Conservation (phyloP, 192 early-diverging fungal species). For the Coemansia sp. region DNA sequence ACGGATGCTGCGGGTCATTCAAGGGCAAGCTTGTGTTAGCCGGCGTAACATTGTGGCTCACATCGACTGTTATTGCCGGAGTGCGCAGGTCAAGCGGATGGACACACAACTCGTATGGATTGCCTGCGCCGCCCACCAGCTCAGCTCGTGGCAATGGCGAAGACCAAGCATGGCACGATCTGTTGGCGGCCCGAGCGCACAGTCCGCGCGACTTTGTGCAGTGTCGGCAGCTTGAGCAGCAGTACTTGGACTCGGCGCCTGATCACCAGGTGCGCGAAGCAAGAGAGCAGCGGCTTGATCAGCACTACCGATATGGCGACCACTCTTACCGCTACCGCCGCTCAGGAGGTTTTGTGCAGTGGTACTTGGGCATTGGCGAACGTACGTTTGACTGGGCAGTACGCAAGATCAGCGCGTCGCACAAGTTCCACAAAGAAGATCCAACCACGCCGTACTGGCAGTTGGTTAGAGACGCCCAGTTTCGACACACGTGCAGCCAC, state of each 20-base stretch:
- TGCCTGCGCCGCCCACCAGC: slow-evolving; percentile 4
- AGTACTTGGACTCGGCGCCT: slow-evolving; percentile 19
- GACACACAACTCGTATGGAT: slow-evolving; percentile 27
- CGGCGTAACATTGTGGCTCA: slow-evolving; percentile 40
- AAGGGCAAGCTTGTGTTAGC: slow-evolving; percentile 32
- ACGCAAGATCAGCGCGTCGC: slow-evolving; percentile 21
- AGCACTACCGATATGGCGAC: neutral
- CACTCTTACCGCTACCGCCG: neutral
- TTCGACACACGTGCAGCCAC: no score
- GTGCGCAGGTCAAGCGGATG: slow-evolving; percentile 32
- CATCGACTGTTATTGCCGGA: slow-evolving; percentile 37
- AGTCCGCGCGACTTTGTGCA: slow-evolving; percentile 2
- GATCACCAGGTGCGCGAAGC: slow-evolving; percentile 11
- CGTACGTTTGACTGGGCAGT: slow-evolving; percentile 47
- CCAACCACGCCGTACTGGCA: neutral
- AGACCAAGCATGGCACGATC: neutral
- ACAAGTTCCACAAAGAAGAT: slow-evolving; percentile 6
- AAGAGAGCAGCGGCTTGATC: slow-evolving; percentile 14
- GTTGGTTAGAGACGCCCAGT: neutral
- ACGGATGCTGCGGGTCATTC: slow-evolving; percentile 7
- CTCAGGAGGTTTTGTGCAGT: slow-evolving; percentile 19
- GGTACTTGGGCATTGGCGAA: slow-evolving; percentile 46
- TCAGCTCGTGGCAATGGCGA: neutral
- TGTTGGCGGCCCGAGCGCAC: neutral
- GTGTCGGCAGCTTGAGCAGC: slow-evolving; percentile 20